A percentile compares a stretch with the other conserved stretches of the same genome.
These are phyloP conservation scores for Cryptococcus sp. DNA, from an alignment of 1,284 basidiomycete species.

Conservation along the genomic window DNA sequence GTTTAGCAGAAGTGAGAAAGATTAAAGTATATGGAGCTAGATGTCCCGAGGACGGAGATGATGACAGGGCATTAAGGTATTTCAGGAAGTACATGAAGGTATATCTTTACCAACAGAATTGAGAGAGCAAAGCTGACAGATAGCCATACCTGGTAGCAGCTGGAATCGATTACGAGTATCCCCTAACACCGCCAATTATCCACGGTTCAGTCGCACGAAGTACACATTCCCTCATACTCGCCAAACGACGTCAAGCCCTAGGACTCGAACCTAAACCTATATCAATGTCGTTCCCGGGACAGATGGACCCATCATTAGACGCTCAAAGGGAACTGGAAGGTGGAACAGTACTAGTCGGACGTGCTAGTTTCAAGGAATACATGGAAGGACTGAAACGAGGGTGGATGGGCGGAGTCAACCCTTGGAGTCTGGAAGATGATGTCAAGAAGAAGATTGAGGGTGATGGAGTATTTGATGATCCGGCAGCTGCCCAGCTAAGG, in stretches of 20 bases:
- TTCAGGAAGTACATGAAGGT: constrained; percentile 98
- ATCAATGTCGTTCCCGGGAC: constrained; percentile 57
- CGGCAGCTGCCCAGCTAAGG: neutral
- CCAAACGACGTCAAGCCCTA: constrained; percentile 49
- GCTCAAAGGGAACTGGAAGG: constrained; percentile 68
- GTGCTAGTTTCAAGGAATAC: constrained; percentile 91
- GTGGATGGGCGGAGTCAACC: constrained; percentile 71
- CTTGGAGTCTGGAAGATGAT: constrained; percentile 69
- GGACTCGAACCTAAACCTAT: constrained; percentile 57
- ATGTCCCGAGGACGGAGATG: constrained; percentile 93
- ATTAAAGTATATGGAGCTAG: constrained; percentile 82
- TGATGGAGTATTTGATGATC: constrained; percentile 68
- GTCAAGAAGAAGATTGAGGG: constrained; percentile 64
- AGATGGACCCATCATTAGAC: constrained; percentile 56
- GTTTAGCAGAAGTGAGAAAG: constrained; percentile 69
- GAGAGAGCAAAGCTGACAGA: neutral
- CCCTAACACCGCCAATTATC: constrained; percentile 62
- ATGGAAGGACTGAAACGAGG: constrained; percentile 79
- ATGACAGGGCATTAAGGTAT: constrained; percentile 73
- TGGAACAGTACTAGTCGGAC: constrained; percentile 80
- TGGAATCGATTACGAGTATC: constrained; percentile 84
- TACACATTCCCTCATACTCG: constrained; percentile 57
- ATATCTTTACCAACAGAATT: constrained; percentile 19
- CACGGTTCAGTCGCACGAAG: constrained; percentile 70
- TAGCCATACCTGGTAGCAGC: constrained; percentile 92